These are phyloP conservation scores for Prunus yedoensis DNA, from an alignment of 331 rosid genomes.

Conservation along the genomic window DNA sequence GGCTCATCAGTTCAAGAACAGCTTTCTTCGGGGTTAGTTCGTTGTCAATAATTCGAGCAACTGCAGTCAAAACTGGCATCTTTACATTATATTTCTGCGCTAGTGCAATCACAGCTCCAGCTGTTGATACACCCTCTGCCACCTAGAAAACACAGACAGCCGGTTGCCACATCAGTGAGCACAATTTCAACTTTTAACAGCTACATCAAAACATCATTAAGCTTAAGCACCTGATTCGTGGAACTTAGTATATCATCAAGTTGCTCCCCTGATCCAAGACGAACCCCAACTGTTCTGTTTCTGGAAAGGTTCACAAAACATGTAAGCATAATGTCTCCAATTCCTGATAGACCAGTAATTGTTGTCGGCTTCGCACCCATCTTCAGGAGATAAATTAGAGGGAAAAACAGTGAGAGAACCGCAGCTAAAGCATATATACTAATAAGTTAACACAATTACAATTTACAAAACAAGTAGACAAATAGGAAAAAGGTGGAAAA, in stretches of 20 bases:
- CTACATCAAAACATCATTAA: background rate
- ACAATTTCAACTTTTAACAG: background rate
- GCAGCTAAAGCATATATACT: conserved; percentile 4
- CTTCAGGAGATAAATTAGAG: conserved; percentile 45
- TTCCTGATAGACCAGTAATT: conserved; percentile 91
- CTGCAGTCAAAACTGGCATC: conserved; percentile 96
- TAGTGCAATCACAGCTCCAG: conserved; percentile 90
- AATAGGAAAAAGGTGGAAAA: background rate
- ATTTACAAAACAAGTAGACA: background rate
- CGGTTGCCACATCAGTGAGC: background rate
- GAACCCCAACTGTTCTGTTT: conserved; percentile 85
- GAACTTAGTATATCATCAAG: conserved; percentile 75
- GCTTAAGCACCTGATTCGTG: conserved; percentile 76
- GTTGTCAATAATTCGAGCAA: conserved; percentile 82
- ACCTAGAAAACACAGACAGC: conserved; percentile 21
- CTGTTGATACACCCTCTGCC: conserved; percentile 89
- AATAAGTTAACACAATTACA: background rate
- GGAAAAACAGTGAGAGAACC: conserved; percentile 24
- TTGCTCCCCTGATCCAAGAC: conserved; percentile 85
- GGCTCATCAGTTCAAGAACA: conserved; percentile 82
- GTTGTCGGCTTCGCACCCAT: conserved; percentile 94
- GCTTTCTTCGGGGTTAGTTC: conserved; percentile 86
- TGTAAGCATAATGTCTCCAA: conserved; percentile 95
- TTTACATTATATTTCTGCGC: conserved; percentile 87
- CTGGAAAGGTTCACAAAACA: conserved; percentile 90